These are phyloP conservation scores for Carex littledalei DNA, from an alignment of 176 grass and related monocot species.

Conservation along the genomic window DNA sequence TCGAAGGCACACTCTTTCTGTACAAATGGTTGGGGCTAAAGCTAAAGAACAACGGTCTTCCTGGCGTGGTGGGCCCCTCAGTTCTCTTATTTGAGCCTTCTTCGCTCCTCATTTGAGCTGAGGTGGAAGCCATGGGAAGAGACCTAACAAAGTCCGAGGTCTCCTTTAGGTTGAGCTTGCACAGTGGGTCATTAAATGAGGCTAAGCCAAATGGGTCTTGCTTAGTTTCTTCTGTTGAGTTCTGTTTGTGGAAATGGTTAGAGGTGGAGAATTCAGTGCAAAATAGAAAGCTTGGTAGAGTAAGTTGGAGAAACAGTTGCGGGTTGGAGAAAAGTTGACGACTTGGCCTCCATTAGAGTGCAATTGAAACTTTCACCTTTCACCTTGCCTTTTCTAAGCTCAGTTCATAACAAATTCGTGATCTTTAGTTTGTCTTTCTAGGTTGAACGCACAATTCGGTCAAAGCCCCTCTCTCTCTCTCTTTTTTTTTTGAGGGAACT, in stretches of 20 bases:
- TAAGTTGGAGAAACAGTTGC: not conserved
- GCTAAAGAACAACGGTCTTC: conserved; percentile 44
- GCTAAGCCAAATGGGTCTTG: conserved; percentile 30
- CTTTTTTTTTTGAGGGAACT: no score
- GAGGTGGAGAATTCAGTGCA: not conserved
- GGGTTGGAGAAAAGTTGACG: conserved; percentile 15
- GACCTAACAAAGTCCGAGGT: conserved; percentile 50
- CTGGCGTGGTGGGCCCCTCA: conserved; percentile 48
- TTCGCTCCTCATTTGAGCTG: not conserved
- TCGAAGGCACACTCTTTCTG: conserved; percentile 65
- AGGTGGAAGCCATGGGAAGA: conserved; percentile 38
- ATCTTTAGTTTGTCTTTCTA: not conserved
- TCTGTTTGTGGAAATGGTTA: not conserved
- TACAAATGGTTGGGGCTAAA: conserved; percentile 42
- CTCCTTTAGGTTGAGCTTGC: conserved; percentile 47
- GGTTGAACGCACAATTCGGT: conserved; percentile 1
- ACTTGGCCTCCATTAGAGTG: not conserved
- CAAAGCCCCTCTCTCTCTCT: not conserved
- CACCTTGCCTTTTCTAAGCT: not conserved
- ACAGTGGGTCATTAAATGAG: conserved; percentile 41
- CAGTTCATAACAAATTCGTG: not conserved
- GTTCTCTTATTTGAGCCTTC: conserved; percentile 30
- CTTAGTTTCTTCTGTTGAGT: conserved; percentile 23
- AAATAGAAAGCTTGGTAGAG: not conserved
- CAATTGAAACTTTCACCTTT: not conserved